Percentiles rank a stretch among this genome's conserved stretches.
phyloP scores from a whole-genome alignment of 805 yeast genomes.

The Metschnikowia peoriensis region DNA sequence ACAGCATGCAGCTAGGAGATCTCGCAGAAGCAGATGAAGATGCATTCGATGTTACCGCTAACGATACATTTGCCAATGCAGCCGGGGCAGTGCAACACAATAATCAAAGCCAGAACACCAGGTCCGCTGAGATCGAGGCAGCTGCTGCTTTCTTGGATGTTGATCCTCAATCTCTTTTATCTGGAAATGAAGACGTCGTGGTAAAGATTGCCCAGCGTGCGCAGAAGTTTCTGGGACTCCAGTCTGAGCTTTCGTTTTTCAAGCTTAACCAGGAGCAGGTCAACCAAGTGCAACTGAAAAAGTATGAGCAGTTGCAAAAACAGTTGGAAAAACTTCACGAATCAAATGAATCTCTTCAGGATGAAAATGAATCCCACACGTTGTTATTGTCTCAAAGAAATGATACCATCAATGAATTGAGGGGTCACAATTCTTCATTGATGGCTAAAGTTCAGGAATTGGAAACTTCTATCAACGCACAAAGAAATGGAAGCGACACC shows the following conservation, averaged over 20 bases:
- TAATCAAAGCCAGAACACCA: conserved; percentile 8
- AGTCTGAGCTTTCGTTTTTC: conserved; percentile 30
- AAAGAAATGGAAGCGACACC: conserved; percentile 3
- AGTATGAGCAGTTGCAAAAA: conserved; percentile 20
- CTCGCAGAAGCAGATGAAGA: conserved; percentile 17
- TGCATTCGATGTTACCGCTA: conserved; percentile 16
- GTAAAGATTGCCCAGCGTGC: conserved; percentile 26
- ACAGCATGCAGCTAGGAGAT: conserved; percentile 9
- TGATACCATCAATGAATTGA: conserved; percentile 15
- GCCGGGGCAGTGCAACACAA: conserved; percentile 2
- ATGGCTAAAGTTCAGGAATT: conserved; percentile 18
- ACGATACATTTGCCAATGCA: conserved; percentile 17
- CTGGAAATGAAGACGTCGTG: conserved; percentile 16
- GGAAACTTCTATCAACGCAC: conserved; percentile 15
- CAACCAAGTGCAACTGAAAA: conserved; percentile 25
- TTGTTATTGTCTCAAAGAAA: conserved; percentile 13
- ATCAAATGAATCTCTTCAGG: conserved; percentile 22
- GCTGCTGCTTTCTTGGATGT: conserved; percentile 29
- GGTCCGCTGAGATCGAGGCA: conserved; percentile 13
- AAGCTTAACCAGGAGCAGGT: conserved; percentile 37
- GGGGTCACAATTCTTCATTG: conserved; percentile 16
- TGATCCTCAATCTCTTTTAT: conserved; percentile 18
- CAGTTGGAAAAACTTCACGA: conserved; percentile 21
- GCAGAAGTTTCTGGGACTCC: conserved; percentile 26
- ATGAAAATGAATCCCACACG: conserved; percentile 16